phyloP scores from a whole-genome alignment of 139 green algal species.

The Volvox reticuliferus region DNA sequence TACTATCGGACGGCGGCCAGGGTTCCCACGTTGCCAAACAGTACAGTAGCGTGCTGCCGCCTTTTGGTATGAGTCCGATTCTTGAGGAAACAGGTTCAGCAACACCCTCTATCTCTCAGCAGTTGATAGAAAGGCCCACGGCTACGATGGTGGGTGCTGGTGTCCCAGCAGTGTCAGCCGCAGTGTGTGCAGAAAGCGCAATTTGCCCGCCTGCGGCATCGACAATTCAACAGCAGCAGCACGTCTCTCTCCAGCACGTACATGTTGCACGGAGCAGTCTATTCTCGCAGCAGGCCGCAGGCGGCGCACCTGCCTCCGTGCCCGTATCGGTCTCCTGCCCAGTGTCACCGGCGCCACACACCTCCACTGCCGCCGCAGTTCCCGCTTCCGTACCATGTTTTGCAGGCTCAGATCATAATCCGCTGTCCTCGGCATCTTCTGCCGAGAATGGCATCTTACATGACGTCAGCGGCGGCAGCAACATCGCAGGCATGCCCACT shows the following conservation, averaged over 20 bases:
- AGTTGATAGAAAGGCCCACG: not conserved
- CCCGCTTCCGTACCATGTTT: not conserved
- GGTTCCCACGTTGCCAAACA: not conserved
- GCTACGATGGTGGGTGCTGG: not conserved
- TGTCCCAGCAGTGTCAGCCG: not conserved
- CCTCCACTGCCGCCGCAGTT: not conserved
- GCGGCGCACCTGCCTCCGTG: not conserved
- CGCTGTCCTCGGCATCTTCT: constrained; percentile 20
- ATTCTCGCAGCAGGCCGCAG: not conserved
- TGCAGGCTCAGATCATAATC: not conserved
- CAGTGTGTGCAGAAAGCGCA: not conserved
- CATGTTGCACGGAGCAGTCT: constrained; percentile 4
- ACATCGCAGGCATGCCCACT: not conserved
- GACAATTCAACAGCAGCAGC: not conserved
- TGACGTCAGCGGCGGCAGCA: not conserved
- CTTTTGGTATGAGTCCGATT: constrained; percentile 39
- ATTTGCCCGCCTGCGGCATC: not conserved
- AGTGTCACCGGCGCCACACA: not conserved
- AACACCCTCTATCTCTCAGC: too few relatives aligned
- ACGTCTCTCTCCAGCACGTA: constrained; percentile 15
- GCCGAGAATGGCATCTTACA: constrained; percentile 4
- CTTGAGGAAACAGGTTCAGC: constrained; percentile 32
- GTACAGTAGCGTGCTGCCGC: not conserved
- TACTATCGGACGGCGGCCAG: not conserved
- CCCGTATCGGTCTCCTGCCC: constrained; percentile 1